A percentile compares a stretch with the other conserved stretches of the same genome.
Evolutionary conservation across 1,284 basidiomycete species (phyloP).

Genomic region (Irpex rosettiformis): DNA sequence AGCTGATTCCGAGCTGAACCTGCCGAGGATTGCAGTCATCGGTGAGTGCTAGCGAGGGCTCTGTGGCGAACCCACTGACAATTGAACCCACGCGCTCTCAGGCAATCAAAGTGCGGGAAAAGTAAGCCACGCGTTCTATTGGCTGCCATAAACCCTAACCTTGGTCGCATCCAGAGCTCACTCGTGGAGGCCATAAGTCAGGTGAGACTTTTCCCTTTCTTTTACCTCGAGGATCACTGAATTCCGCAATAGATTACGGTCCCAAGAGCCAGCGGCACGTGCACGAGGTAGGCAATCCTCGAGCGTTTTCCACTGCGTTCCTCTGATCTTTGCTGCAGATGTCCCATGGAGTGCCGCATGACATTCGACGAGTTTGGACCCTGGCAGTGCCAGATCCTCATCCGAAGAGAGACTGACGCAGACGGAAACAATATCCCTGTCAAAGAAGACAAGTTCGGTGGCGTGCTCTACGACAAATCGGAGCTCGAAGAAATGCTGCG

Average conservation of each 20-base stretch:
- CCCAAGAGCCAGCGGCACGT: constrained; percentile 61
- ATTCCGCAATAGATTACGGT: constrained; percentile 42
- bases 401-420: constrained; percentile 43
- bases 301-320: neutral
- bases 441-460: constrained; percentile 48
- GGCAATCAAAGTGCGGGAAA: constrained; percentile 56
- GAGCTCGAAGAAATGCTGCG: constrained; percentile 64
- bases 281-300: constrained; percentile 47
- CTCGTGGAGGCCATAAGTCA: constrained; percentile 74
- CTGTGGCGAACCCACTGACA: neutral
- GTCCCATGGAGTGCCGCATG: constrained; percentile 68
- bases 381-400: constrained; percentile 62
- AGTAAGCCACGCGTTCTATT: constrained; percentile 29
- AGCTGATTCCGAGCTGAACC: constrained; percentile 59
- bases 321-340: constrained; percentile 37
- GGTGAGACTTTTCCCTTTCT: constrained; percentile 2
- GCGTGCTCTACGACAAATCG: constrained; percentile 43
- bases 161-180: constrained; percentile 31
- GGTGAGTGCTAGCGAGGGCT: constrained; percentile 11
- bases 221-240: neutral
- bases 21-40: constrained; percentile 61
- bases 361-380: constrained; percentile 31
- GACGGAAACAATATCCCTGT: constrained; percentile 41
- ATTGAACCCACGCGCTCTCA: neutral
- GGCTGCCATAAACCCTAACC: neutral